Evolutionary conservation across 2,329 filamentous ascomycete species (phyloP).

Genomic region (Colletotrichum echinochloae): DNA sequence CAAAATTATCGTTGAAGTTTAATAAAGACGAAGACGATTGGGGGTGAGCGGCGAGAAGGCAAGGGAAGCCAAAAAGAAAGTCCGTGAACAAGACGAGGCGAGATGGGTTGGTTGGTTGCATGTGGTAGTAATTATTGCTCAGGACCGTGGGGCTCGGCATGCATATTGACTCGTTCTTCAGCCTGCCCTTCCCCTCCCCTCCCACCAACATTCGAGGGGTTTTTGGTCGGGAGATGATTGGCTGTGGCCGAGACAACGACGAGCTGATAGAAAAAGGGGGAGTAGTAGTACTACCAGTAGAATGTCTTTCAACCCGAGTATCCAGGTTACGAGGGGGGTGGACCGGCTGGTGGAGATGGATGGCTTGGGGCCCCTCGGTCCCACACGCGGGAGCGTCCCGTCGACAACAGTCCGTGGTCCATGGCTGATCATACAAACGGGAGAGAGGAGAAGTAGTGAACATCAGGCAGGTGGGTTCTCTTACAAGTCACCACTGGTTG

Average conservation of each 20-base stretch:
- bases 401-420: slow-evolving; percentile 11
- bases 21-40: too few species aligned
- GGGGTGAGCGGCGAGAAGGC: background rate
- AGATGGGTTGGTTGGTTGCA: background rate
- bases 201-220: background rate
- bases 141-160: slow-evolving; percentile 14
- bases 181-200: background rate
- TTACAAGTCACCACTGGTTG: background rate
- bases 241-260: background rate
- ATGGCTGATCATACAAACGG: slow-evolving; percentile 5
- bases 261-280: background rate
- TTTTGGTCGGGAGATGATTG: background rate
- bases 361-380: background rate
- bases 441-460: background rate
- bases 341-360: background rate
- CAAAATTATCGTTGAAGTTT: background rate
- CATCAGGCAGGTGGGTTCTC: background rate
- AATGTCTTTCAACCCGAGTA: background rate
- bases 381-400: slow-evolving; percentile 19
- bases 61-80: background rate
- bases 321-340: background rate
- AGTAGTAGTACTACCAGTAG: background rate
- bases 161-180: slow-evolving; percentile 27
- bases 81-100: background rate
- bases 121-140: background rate